Base-by-base conservation (phyloP, 169 alveolate species). In the Ichthyophthirius multifiliis region DNA sequence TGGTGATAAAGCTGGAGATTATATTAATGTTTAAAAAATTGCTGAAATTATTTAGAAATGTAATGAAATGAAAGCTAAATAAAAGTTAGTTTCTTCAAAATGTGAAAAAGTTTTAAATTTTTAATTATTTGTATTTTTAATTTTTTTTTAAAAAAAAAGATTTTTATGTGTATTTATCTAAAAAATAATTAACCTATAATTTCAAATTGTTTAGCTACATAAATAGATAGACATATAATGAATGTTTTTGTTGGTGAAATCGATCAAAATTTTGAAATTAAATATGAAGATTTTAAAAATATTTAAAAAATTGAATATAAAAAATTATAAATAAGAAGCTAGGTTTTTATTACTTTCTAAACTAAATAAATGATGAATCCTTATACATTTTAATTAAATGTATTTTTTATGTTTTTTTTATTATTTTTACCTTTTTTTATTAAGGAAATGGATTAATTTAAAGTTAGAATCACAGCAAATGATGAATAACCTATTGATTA, bases 11-110 rank as follows among this genome's bases (percentile, higher is more conserved):
- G 82, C 84, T 18, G 27, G 77, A 9, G 74, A 75, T 5, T 13
- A 80, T 13, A 76, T 81, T 20, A 85, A 83, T 18, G 16, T 34
- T 4, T 44, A 55, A 30, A 82, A 78, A 35, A 62, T 85, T 32
- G 47, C 76, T 6, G 64, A 80, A 1, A 74, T 73, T 2, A 84
- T 85, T 65, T 65, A 75, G 15, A 6, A 31, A 4, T 85, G 91
- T 23, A 76, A 87, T 30, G 89, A 83, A 12, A 76, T 77, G 15
- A 74, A 82, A 43, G 47, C 75, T 7, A 82, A 82, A 75, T 83
- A 89, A 2, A 88, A 82, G 65, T 73, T 81, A 74, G 89, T 84
- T 3, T 75, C 83, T 18, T 78, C 82, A 31, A 45, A 65, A 37
- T 83, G 92, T 55, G 65, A 73, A 30, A 71, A 83, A 30, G 86